Conservation (phyloP, 768 basidiomycete species). For the Lentinula sp. region DNA sequence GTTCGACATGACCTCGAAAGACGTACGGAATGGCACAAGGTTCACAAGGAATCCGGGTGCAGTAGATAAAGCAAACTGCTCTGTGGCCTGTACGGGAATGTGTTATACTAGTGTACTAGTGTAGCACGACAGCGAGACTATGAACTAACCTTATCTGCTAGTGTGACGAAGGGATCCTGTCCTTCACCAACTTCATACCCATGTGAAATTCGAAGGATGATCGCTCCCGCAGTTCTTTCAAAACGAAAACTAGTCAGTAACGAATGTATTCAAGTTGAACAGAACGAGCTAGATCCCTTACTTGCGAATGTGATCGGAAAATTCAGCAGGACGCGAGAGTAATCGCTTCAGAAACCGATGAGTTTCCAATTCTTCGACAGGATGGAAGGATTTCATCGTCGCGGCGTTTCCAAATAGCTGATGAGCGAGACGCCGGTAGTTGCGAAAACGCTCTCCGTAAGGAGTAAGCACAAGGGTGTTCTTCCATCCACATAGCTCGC, state of each 20-base stretch:
- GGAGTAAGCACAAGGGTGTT: constrained; percentile 13
- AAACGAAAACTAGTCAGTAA: not conserved
- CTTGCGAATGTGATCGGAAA: constrained; percentile 29
- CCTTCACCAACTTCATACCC: constrained; percentile 34
- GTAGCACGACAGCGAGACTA: constrained; percentile 21
- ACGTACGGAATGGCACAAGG: constrained; percentile 38
- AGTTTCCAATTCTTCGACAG: constrained; percentile 32
- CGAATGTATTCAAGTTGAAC: not conserved
- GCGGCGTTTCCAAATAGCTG: constrained; percentile 32
- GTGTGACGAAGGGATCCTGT: constrained; percentile 31
- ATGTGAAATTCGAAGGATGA: constrained; percentile 38
- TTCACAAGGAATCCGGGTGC: constrained; percentile 46
- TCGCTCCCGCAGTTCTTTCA: constrained; percentile 35
- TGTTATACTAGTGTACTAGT: too few relatives aligned
- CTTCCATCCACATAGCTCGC: constrained; percentile 11
- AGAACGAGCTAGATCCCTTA: constrained; percentile 14
- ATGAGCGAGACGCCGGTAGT: constrained; percentile 34
- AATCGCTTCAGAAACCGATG: constrained; percentile 31
- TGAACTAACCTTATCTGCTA: constrained; percentile 24
- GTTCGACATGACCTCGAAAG: not conserved
- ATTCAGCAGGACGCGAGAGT: constrained; percentile 25
- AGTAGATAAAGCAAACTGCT: constrained; percentile 13
- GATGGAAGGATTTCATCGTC: constrained; percentile 30
- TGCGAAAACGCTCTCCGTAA: constrained; percentile 34
- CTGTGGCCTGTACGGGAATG: not conserved